phyloP scores from a whole-genome alignment of 805 yeast species.

The Candida suzukii region DNA sequence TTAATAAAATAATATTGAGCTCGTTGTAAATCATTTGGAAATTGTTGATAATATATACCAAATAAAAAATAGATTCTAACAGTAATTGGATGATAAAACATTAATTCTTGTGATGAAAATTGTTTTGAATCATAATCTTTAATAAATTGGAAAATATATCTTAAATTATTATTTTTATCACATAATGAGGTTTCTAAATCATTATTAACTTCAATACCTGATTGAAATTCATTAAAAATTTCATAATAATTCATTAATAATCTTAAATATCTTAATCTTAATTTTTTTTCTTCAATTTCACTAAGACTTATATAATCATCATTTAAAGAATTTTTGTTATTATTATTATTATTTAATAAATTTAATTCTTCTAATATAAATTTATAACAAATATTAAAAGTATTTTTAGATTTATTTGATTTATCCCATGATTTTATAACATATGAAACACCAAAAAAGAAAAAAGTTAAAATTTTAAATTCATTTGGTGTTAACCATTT shows the following conservation, averaged over 20 bases:
- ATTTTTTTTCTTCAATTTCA: conserved; percentile 17
- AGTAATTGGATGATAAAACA: conserved; percentile 28
- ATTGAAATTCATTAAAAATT: conserved; percentile 29
- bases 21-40: conserved; percentile 25
- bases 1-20: conserved; percentile 34
- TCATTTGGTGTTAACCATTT: conserved; percentile 38
- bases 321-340: not conserved
- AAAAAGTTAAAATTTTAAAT: conserved; percentile 32
- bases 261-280: conserved; percentile 25
- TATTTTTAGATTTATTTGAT: conserved; percentile 26
- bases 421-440: conserved; percentile 29
- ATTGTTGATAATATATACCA: conserved; percentile 33
- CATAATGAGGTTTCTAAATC: not conserved
- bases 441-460: conserved; percentile 34
- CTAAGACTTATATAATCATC: not conserved
- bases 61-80: conserved; percentile 33
- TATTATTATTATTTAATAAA: not conserved
- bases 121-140: conserved; percentile 26
- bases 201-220: conserved; percentile 14
- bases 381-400: conserved; percentile 29
- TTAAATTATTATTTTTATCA: conserved; percentile 6
- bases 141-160: conserved; percentile 27
- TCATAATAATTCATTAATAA: conserved; percentile 28
- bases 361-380: conserved; percentile 14
- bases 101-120: conserved; percentile 32